These are phyloP conservation scores for Amanita jacksonii DNA, from an alignment of 768 basidiomycete genomes.

Conservation along the genomic window DNA sequence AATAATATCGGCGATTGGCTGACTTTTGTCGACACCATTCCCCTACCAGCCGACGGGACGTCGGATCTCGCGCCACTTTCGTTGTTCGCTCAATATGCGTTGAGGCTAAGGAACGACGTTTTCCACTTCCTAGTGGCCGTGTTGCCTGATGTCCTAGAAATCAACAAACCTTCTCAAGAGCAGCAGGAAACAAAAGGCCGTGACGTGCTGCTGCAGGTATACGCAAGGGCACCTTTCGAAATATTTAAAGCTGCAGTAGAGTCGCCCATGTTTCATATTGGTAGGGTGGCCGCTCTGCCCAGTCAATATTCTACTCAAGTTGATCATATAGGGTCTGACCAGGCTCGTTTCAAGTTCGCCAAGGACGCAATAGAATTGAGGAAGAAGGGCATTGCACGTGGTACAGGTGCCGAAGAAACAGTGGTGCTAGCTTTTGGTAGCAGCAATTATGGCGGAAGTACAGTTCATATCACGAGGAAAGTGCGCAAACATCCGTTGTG, in stretches of 20 bases:
- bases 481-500: constrained; percentile 75
- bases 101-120: constrained; percentile 64
- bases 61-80: constrained; percentile 42
- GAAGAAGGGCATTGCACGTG: constrained; percentile 68
- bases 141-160: constrained; percentile 58
- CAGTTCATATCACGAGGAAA: constrained; percentile 84
- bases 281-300: constrained; percentile 26
- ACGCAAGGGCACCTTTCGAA: constrained; percentile 77
- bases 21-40: constrained; percentile 57
- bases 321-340: constrained; percentile 57
- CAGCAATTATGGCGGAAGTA: constrained; percentile 53
- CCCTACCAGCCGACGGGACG: constrained; percentile 40
- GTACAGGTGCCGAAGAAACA: constrained; percentile 73
- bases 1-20: constrained; percentile 74
- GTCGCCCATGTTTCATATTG: constrained; percentile 71
- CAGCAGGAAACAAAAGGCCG: constrained; percentile 43
- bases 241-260: constrained; percentile 79
- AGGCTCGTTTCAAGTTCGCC: constrained; percentile 85
- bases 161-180: constrained; percentile 27
- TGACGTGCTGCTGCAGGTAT: constrained; percentile 65
- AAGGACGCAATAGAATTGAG: constrained; percentile 82
- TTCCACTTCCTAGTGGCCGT: constrained; percentile 70
- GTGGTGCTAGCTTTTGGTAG: constrained; percentile 87
- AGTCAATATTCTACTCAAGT: constrained; percentile 8
- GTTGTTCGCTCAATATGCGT: constrained; percentile 72